Percentiles rank a stretch among this genome's conserved stretches.
Conservation (phyloP, 257 asterid species). For the Nicotiana benthamiana region DNA sequence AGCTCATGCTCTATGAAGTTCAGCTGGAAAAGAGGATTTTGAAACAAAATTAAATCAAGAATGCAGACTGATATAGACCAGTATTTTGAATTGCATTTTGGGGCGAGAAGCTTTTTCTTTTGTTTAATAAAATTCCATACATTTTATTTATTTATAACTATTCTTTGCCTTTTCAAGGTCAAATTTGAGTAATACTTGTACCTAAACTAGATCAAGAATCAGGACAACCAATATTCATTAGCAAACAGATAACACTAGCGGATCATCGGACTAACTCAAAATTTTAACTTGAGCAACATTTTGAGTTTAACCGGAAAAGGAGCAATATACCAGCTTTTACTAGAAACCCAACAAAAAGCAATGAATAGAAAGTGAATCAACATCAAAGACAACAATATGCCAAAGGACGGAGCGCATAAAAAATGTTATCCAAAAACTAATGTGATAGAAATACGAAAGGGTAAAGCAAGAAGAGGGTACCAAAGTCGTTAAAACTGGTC, state of each 20-base stretch:
- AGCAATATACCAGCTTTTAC: too few species aligned
- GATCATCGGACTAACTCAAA: too few species aligned
- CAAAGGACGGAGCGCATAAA: neutral
- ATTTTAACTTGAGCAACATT: too few species aligned
- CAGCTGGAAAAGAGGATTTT: conserved; percentile 34
- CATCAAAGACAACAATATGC: neutral
- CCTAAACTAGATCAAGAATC: too few species aligned
- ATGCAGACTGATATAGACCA: neutral
- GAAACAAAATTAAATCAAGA: neutral
- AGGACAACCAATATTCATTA: too few species aligned
- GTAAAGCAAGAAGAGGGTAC: neutral
- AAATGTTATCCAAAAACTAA: neutral
- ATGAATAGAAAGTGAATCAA: neutral
- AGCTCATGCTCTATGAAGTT: conserved; percentile 66
- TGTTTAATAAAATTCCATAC: too few species aligned
- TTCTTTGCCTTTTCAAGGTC: too few species aligned
- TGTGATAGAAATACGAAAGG: neutral
- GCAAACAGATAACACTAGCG: too few species aligned
- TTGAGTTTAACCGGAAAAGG: too few species aligned
- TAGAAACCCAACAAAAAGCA: neutral
- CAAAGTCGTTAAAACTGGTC: too few species aligned
- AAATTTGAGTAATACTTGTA: too few species aligned
- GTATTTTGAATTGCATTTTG: neutral
- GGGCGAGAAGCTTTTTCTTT: neutral
- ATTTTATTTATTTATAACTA: too few species aligned